These are phyloP conservation scores for Phaeotremella skinneri DNA, from an alignment of 768 basidiomycete genomes.

Conservation along the genomic window DNA sequence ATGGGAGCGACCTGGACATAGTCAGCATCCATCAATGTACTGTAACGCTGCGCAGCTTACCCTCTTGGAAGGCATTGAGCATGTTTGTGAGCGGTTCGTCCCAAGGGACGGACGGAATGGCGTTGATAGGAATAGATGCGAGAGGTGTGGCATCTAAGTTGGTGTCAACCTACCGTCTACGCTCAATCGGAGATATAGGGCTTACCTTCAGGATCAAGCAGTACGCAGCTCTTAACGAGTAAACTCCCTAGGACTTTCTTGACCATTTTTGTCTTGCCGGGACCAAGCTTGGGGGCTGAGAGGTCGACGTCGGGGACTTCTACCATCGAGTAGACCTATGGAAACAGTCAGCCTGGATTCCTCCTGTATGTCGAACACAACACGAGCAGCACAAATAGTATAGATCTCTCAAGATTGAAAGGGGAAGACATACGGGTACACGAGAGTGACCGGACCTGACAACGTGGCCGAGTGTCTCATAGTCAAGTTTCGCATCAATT, in stretches of 20 bases:
- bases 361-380: too few relatives aligned
- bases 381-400: too few relatives aligned
- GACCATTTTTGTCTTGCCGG: conserved; percentile 54
- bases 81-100: conserved; percentile 82
- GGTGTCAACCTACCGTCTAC: neutral
- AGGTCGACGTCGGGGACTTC: conserved; percentile 58
- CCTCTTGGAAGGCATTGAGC: conserved; percentile 84
- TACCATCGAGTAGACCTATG: conserved; percentile 55
- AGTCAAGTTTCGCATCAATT: conserved; percentile 78
- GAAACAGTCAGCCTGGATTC: neutral
- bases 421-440: conserved; percentile 76
- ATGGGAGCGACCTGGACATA: conserved; percentile 71
- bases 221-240: conserved; percentile 79
- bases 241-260: conserved; percentile 84
- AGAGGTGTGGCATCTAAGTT: conserved; percentile 72
- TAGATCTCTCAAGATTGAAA: too few relatives aligned
- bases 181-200: neutral
- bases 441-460: conserved; percentile 80
- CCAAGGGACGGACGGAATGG: conserved; percentile 78
- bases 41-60: conserved; percentile 10
- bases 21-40: neutral
- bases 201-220: conserved; percentile 77
- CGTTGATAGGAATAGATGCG: conserved; percentile 78
- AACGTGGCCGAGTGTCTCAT: conserved; percentile 70
- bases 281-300: conserved; percentile 21